Evolutionary conservation across 805 yeast genomes (phyloP), one percentile per base, ranked within the genome.

Genomic region (Metschnikowia peoriensis): DNA sequence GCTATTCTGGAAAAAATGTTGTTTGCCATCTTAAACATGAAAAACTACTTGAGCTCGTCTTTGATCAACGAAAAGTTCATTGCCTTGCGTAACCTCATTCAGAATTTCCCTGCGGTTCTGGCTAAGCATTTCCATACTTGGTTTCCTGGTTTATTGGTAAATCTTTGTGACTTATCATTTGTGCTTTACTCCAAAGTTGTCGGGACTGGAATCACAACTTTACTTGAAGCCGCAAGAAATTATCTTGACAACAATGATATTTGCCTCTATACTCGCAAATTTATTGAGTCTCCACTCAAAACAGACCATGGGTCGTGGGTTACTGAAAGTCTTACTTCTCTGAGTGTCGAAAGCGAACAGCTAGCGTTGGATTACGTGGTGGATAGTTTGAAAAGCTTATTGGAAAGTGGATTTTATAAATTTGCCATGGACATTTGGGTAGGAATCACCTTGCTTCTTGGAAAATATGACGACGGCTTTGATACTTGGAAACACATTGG

Each of bases 361-460:
- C 40, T 43, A 16, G 44, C 52, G 10, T 56, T 72, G 38, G 73
- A 71, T 38, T 65, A 66, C 29, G 47, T 79, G 4, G 55, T 66
- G 8, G 63, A 59, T 4, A 66, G 71, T 7, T 63, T 81, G 16
- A 63, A 63, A 29, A 64, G 61, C 14, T 55, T 75, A 49, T 61
- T 75, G 6, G 53, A 61, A 6, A 54, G 59, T 17, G 68, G 69
- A 2, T 63, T 71, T 41, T 66, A 58, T 45, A 67, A 69, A 29
- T 61, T 61, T 6, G 78, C 78, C 9, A 72, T 76, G 71, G 82
- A 79, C 49, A 70, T 79, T 1, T 80, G 84, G 84, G 66, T 77
- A 3, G 71, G 73, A 1, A 29, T 78, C 12, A 73, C 79, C 0
- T 60, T 70, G 38, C 61, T 76, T 32, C 60, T 65, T 17, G 69